Conservation (phyloP, 2,329 filamentous ascomycete species). For the Colletotrichum liaoningense region DNA sequence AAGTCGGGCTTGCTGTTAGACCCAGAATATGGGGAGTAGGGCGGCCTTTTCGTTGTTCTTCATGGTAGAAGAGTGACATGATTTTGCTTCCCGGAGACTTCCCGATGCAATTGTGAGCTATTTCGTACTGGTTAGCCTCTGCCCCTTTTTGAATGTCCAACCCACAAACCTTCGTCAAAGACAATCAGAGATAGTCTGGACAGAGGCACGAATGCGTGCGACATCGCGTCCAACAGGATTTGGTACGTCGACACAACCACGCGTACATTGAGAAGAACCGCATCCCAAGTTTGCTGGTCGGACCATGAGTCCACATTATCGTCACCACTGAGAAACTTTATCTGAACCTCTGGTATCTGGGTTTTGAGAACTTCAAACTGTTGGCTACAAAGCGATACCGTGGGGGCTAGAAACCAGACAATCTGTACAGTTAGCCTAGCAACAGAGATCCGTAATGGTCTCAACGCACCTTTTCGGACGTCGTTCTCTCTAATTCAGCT, state of each 20-base stretch:
- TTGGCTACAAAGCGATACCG: constrained; percentile 74
- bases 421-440: constrained; percentile 51
- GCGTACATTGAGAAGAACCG: constrained; percentile 70
- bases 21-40: constrained; percentile 77
- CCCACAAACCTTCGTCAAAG: constrained; percentile 80
- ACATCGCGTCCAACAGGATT: constrained; percentile 78
- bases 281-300: constrained; percentile 73
- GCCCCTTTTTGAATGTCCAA: not conserved
- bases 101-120: constrained; percentile 79
- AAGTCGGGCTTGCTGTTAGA: constrained; percentile 83
- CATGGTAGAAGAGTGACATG: constrained; percentile 79
- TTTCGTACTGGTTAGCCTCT: constrained; percentile 30
- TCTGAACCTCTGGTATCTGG: constrained; percentile 69
- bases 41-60: constrained; percentile 49
- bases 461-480: constrained; percentile 62
- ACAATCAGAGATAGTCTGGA: constrained; percentile 74
- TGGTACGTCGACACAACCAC: constrained; percentile 85
- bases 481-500: constrained; percentile 68
- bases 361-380: constrained; percentile 70
- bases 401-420: constrained; percentile 81
- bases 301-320: constrained; percentile 82
- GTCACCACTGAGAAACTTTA: constrained; percentile 73
- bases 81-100: constrained; percentile 75
- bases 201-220: constrained; percentile 79
- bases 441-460: not conserved